Percentiles rank a stretch among this genome's conserved stretches.
Conservation (phyloP, 768 basidiomycete genomes). For the Clitopilus hobsonii region DNA sequence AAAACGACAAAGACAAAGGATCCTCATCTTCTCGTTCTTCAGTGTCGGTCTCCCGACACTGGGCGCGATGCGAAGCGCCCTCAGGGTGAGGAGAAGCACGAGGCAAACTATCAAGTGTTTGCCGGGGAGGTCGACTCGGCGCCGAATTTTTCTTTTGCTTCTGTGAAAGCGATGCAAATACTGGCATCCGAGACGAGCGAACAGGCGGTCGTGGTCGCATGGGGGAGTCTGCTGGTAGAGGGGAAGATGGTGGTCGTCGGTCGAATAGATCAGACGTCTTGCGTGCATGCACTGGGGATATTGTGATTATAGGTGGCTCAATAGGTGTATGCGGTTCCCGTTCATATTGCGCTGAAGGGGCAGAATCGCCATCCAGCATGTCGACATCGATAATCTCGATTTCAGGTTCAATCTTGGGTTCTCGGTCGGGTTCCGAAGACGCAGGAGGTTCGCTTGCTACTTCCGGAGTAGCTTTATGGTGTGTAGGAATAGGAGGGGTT, state of each 20-base stretch:
- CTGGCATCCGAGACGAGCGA: constrained; percentile 26
- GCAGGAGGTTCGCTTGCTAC: not conserved
- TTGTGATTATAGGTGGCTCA: not conserved
- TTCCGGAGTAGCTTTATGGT: not conserved
- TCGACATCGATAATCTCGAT: constrained; percentile 35
- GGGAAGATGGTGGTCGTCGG: constrained; percentile 60
- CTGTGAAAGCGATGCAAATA: constrained; percentile 22
- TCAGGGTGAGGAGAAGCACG: not conserved
- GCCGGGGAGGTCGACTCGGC: not conserved
- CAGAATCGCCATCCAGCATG: constrained; percentile 18
- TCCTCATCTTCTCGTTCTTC: constrained; percentile 25
- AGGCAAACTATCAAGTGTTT: constrained; percentile 10
- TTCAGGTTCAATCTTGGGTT: constrained; percentile 9
- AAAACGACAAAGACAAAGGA: constrained; percentile 27
- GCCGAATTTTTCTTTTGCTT: constrained; percentile 5
- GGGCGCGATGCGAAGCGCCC: not conserved
- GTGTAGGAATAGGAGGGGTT: constrained; percentile 39
- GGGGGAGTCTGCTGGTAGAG: constrained; percentile 53
- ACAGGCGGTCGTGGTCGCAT: constrained; percentile 55
- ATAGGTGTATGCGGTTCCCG: not conserved
- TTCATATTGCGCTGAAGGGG: not conserved
- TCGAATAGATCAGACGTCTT: constrained; percentile 39
- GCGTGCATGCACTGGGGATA: constrained; percentile 1
- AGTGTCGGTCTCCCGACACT: not conserved
- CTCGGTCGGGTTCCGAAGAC: not conserved